Conservation (phyloP, 805 yeast genomes). For the Spathaspora hagerdaliae region DNA sequence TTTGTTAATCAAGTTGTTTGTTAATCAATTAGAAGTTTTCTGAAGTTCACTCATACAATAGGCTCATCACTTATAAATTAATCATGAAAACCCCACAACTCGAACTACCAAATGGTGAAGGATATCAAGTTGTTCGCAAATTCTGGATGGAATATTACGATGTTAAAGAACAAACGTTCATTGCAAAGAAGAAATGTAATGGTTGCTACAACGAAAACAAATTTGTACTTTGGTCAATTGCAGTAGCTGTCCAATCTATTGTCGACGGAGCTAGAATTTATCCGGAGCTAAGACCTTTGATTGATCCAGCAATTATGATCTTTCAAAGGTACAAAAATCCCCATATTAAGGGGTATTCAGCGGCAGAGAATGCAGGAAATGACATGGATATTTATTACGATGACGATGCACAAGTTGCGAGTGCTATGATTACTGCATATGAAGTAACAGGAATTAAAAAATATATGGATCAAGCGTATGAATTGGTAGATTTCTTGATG, state of each 20-base stretch:
- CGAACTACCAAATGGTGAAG: slow-evolving; percentile 37
- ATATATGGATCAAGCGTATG: slow-evolving; percentile 53
- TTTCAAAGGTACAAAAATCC: slow-evolving; percentile 50
- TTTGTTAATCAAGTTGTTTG: no score
- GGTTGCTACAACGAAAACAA: slow-evolving; percentile 49
- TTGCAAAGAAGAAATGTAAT: slow-evolving; percentile 35
- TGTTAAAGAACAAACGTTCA: slow-evolving; percentile 29
- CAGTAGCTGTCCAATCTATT: slow-evolving; percentile 63
- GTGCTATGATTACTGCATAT: slow-evolving; percentile 60
- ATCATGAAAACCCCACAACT: slow-evolving; percentile 9
- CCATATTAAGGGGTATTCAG: slow-evolving; percentile 55
- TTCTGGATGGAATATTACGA: slow-evolving; percentile 44
- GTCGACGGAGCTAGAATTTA: slow-evolving; percentile 59
- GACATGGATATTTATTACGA: slow-evolving; percentile 67
- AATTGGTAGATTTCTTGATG: slow-evolving; percentile 57
- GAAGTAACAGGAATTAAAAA: slow-evolving; percentile 58
- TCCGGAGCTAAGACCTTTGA: slow-evolving; percentile 50
- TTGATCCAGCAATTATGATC: slow-evolving; percentile 48
- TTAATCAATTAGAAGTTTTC: no score
- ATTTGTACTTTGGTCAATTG: slow-evolving; percentile 65
- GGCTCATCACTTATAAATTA: no score
- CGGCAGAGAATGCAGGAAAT: slow-evolving; percentile 53
- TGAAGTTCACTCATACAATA: no score
- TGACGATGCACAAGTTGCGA: slow-evolving; percentile 72
- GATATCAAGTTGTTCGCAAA: slow-evolving; percentile 33